Evolutionary conservation across 176 grass and related monocot species (phyloP).

Genomic region (Carex parvula): DNA sequence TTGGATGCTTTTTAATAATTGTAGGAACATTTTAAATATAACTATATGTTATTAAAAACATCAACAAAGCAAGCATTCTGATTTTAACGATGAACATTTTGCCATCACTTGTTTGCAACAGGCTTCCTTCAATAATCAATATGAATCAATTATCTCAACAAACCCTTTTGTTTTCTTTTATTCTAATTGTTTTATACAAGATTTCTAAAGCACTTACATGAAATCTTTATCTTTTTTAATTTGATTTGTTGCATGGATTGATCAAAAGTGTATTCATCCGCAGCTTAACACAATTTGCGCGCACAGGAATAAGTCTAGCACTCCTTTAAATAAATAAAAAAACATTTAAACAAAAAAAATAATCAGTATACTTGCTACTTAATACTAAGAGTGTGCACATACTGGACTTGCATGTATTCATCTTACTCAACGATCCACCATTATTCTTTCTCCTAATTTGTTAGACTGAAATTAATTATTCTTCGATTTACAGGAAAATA

Average conservation of each 20-base stretch:
- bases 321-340: not conserved
- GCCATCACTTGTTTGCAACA: not conserved
- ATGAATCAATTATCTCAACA: not conserved
- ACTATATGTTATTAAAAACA: too few species aligned
- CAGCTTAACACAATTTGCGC: not conserved
- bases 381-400: not conserved
- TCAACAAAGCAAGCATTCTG: too few species aligned
- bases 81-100: too few species aligned
- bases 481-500: not conserved
- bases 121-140: not conserved
- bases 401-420: too few species aligned
- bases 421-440: not conserved
- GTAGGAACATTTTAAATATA: too few species aligned
- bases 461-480: not conserved
- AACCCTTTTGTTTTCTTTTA: not conserved
- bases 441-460: too few species aligned
- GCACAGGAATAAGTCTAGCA: not conserved
- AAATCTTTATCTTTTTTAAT: not conserved
- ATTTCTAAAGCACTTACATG: not conserved
- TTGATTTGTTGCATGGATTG: not conserved
- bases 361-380: not conserved
- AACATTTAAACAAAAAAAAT: not conserved
- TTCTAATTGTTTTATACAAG: not conserved
- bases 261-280: not conserved
- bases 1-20: too few species aligned